These are phyloP conservation scores for Taphrina communis DNA, from an alignment of 1,139 yeast species.

Conservation along the genomic window DNA sequence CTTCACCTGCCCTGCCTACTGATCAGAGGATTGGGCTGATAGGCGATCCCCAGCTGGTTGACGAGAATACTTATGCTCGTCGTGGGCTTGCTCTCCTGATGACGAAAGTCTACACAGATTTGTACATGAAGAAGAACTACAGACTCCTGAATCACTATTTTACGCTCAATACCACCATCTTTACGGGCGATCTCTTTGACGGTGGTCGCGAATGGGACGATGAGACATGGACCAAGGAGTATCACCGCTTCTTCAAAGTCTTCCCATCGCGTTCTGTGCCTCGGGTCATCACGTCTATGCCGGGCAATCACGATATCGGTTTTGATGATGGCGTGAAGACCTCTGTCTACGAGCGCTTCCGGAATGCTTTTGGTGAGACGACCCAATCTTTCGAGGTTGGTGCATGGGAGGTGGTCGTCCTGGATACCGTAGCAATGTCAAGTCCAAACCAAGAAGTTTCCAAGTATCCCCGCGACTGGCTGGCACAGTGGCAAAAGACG, in stretches of 20 bases:
- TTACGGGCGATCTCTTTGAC: conserved; percentile 89
- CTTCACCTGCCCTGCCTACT: conserved; percentile 50
- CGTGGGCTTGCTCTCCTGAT: conserved; percentile 51
- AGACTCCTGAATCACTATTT: conserved; percentile 62
- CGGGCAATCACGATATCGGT: conserved; percentile 97
- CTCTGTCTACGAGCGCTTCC: conserved; percentile 65
- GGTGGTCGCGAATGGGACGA: conserved; percentile 91
- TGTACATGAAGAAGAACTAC: conserved; percentile 80
- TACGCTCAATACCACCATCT: conserved; percentile 76
- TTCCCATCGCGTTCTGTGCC: conserved; percentile 54
- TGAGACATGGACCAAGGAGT: conserved; percentile 77
- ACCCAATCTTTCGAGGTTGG: conserved; percentile 66
- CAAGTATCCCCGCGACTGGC: conserved; percentile 55
- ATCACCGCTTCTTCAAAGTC: conserved; percentile 66
- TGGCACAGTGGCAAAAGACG: conserved; percentile 50
- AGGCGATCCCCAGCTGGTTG: conserved; percentile 94
- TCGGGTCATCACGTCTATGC: conserved; percentile 61
- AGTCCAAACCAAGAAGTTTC: conserved; percentile 57
- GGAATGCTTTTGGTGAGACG: conserved; percentile 72
- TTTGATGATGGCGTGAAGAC: conserved; percentile 71
- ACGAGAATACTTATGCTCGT: conserved; percentile 66
- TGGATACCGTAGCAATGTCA: conserved; percentile 83
- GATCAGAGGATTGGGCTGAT: conserved; percentile 67
- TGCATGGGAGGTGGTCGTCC: conserved; percentile 67
- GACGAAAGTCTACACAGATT: conserved; percentile 62